phyloP scores from a whole-genome alignment of 768 basidiomycete species.

The Candolleomyces aberdarensis region DNA sequence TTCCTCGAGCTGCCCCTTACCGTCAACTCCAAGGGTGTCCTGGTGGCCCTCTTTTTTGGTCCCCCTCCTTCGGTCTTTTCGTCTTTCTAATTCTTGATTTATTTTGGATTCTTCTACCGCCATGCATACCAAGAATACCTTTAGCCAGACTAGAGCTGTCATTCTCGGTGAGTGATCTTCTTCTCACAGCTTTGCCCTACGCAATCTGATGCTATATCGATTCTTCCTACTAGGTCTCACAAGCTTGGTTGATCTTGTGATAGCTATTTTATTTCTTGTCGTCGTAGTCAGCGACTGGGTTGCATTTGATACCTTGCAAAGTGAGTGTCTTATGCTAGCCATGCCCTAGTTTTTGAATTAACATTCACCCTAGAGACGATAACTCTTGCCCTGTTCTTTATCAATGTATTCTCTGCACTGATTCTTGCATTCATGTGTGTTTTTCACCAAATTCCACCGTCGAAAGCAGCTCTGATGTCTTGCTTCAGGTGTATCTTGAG shows the following conservation, averaged over 20 bases:
- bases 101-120: conserved; percentile 16
- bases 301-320: conserved; percentile 27
- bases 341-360: background rate
- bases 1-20: conserved; percentile 7
- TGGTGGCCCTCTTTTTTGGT: conserved; percentile 20
- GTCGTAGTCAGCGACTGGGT: conserved; percentile 34
- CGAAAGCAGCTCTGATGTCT: background rate
- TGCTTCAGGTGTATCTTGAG: background rate
- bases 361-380: background rate
- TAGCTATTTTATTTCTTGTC: conserved; percentile 29
- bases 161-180: conserved; percentile 29
- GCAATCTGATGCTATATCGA: background rate
- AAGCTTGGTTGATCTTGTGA: conserved; percentile 27
- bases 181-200: background rate
- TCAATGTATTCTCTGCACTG: conserved; percentile 3
- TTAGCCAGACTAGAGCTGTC: conserved; percentile 29
- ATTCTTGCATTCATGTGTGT: conserved; percentile 4
- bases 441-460: background rate
- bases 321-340: conserved; percentile 19
- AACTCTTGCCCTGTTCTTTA: background rate
- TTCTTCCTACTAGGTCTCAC: conserved; percentile 19
- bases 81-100: conserved; percentile 11
- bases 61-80: conserved; percentile 14
- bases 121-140: conserved; percentile 26
- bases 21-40: conserved; percentile 20